Base-by-base conservation (phyloP, 1,139 yeast genomes). In the Saccharomyces hybrid region DNA sequence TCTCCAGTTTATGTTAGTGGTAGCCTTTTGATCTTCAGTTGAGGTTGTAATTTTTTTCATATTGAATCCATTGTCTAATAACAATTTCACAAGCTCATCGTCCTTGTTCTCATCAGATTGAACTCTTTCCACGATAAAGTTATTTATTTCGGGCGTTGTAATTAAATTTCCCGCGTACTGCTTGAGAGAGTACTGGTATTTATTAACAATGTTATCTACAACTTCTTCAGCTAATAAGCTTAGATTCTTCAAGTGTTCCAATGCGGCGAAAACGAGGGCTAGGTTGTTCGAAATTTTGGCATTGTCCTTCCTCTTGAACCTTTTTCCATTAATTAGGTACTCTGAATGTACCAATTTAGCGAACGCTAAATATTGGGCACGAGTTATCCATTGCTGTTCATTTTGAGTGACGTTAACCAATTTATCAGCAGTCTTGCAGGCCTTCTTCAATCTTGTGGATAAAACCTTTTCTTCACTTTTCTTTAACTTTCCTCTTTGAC, bases 361-460 rank as follows among this genome's bases (percentile, higher is more conserved):
- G 64, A 83, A 87, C 0, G 81, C 76, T 58, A 78, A 77, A n/a
- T 81, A 61, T 70, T 89, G 95, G 34, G 86, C 67, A 56, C 75
- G 70, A 46, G 70, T 74, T 11, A 65, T 52, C 60, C 67, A 61
- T 61, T 64, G 73, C 55, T 52, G 57, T 49, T 65, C 78, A 71
- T 73, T 67, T 13, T 63, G 57, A n/a, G 77, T 71, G 6, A 82
- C 65, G 1, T 69, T 68, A 32, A 80, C 68, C 46, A 88, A 69
- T 42, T 74, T 74, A 47, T 73, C 69, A 32, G 79, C 73, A 53
- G 76, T 75, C 52, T 70, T 68, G 34, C 78, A 70, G 0, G 93
- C 83, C 67, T 81, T 84, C 66, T 85, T 87, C 60, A 86, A 78
- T 70, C 88, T 86, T 42, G 91, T 80, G 13, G 78, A 67, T 65